phyloP scores from a whole-genome alignment of 768 basidiomycete genomes.

The Tricholoma matsutake region DNA sequence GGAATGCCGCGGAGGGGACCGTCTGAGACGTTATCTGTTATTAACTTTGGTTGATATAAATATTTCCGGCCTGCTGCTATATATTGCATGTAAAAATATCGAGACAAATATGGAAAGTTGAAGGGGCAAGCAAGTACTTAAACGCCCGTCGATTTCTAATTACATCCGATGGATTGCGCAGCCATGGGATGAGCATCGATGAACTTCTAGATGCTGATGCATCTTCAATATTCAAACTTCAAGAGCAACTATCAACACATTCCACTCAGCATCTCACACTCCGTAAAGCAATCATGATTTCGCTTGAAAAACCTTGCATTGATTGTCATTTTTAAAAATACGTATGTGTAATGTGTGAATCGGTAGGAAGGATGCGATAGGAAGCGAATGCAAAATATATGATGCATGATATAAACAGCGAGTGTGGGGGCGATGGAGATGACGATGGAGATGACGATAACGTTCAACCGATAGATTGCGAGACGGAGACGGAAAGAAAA shows the following conservation, averaged over 20 bases:
- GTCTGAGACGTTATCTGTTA: background rate
- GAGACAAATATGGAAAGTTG: conserved; percentile 14
- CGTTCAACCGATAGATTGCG: conserved; percentile 5
- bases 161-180: background rate
- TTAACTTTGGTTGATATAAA: background rate
- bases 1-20: background rate
- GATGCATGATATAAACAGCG: background rate
- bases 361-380: background rate
- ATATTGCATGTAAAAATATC: background rate
- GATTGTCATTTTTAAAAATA: conserved; percentile 11
- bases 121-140: conserved; percentile 5
- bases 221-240: no score
- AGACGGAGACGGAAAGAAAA: conserved; percentile 7
- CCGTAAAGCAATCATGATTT: no score
- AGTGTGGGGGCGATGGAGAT: background rate
- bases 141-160: background rate
- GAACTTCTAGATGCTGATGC: background rate
- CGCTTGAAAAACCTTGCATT: background rate
- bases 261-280: no score
- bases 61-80: background rate
- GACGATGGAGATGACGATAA: conserved; percentile 4
- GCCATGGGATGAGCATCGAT: background rate
- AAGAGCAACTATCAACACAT: no score
- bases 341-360: conserved; percentile 8
- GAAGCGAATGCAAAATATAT: conserved; percentile 7